Base-by-base conservation (phyloP, 2,329 filamentous ascomycete genomes). In the Aspergillus ruber region DNA sequence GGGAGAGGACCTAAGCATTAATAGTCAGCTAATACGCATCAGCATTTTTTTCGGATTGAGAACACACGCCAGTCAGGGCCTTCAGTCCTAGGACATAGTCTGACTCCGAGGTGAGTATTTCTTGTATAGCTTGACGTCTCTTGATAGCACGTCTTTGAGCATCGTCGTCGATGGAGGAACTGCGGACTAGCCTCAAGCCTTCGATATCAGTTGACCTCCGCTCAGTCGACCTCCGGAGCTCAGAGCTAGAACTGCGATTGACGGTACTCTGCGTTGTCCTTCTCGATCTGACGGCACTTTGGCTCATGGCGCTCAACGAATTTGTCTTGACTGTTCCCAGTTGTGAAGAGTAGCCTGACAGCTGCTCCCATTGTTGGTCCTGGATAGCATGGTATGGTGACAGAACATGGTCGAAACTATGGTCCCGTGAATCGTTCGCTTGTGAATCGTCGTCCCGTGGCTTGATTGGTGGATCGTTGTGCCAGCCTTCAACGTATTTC, bases 1-100 rank as follows among this genome's bases (percentile, higher is more conserved):
- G 86, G 38, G 87, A 78, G 61, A 90, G 88, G 18, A 88, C 80
- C 86, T 89, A 55, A 6, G 12, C 2, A 1, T 10, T 27, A 42
- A 59, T 72, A 71, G 70, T 70, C 23, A 48, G 52, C 47, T n/a
- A 44, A 43, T 38, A n/a, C 3, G 13, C 21, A 29, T 12, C 12
- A 21, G n/a, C 0, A 15, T 13, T 32, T 23, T 4, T 6, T 13
- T 32, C 2, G 23, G n/a, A 9, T 18, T 6, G 7, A 8, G 36
- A 39, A 47, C 82, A 63, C 72, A 91, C 90, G 69, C 94, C 90
- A 64, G 86, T 85, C 50, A 97, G 74, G 55, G 93, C 89, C 58
- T 88, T 88, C 49, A 97, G 69, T 59, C 95, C 91, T 13, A 84
- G 82, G 57, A 97, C 84, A 64, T 97, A 97, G 59, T 85, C 82